Percentiles rank a stretch among this genome's conserved stretches.
Conservation (phyloP, 768 basidiomycete genomes). For the Filobasidium wieringae region DNA sequence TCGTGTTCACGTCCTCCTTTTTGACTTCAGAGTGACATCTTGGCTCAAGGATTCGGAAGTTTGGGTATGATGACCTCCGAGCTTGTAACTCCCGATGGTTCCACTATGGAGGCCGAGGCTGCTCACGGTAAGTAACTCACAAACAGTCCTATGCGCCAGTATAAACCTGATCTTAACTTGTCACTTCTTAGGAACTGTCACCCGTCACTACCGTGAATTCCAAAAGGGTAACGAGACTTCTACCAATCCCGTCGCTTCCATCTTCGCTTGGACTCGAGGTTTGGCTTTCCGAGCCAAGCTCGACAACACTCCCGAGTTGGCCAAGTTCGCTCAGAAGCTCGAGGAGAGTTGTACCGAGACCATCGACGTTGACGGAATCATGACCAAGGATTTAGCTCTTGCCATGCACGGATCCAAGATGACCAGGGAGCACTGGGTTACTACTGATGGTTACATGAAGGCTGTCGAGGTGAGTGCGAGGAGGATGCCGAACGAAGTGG, state of each 20-base stretch:
- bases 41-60: constrained; percentile 92
- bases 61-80: constrained; percentile 98
- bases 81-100: constrained; percentile 85
- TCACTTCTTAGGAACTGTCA: constrained; percentile 59
- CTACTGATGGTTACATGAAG: constrained; percentile 87
- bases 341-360: constrained; percentile 82
- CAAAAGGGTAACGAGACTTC: constrained; percentile 97
- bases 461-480: constrained; percentile 53
- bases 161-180: background rate
- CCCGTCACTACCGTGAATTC: constrained; percentile 90
- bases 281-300: constrained; percentile 85
- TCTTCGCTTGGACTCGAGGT: constrained; percentile 97
- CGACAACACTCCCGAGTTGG: constrained; percentile 65
- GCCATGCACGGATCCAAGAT: constrained; percentile 81
- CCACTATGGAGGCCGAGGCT: constrained; percentile 86
- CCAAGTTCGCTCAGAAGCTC: constrained; percentile 61
- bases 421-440: constrained; percentile 93
- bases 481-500: background rate
- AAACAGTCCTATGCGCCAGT: background rate
- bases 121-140: constrained; percentile 58
- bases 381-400: constrained; percentile 95
- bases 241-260: constrained; percentile 95
- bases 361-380: constrained; percentile 76
- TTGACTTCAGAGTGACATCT: constrained; percentile 66
- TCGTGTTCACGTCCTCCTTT: background rate